A percentile compares a stretch with the other conserved stretches of the same genome.
Conservation (phyloP, 495 filamentous ascomycete species). For the Astrothelium subdiscretum region DNA sequence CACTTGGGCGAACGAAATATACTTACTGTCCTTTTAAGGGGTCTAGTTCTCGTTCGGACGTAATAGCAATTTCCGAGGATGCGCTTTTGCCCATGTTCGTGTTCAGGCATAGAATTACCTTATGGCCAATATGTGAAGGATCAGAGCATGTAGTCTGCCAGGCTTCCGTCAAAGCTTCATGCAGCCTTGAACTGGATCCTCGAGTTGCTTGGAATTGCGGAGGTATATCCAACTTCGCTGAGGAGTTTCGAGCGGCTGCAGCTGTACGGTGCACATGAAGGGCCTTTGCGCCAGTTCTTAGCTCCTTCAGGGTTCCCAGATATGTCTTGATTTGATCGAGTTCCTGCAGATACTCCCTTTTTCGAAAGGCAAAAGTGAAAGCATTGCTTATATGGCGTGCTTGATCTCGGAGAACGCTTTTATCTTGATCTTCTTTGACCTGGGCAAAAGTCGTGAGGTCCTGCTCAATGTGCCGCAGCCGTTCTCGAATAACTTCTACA, state of each 20-base stretch:
- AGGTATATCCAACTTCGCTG: not conserved
- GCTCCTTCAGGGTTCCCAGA: not conserved
- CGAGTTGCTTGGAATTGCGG: constrained; percentile 16
- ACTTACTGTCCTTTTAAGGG: too few relatives aligned
- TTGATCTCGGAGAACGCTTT: not conserved
- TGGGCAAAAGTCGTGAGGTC: too few relatives aligned
- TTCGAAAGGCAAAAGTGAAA: not conserved
- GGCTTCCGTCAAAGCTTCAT: constrained; percentile 25
- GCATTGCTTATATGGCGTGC: too few relatives aligned
- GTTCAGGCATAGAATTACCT: constrained; percentile 26
- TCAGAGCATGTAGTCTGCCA: constrained; percentile 17
- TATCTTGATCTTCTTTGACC: not conserved
- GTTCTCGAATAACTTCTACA: not conserved
- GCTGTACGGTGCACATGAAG: not conserved
- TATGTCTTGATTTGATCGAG: too few relatives aligned
- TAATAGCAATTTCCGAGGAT: constrained; percentile 12
- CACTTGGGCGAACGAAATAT: too few relatives aligned
- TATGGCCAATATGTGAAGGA: constrained; percentile 23
- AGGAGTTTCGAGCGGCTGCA: not conserved
- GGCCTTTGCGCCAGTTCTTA: not conserved
- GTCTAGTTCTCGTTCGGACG: too few relatives aligned
- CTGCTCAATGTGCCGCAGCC: not conserved
- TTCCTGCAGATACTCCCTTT: not conserved
- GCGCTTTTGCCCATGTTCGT: constrained; percentile 11
- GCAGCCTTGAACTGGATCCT: constrained; percentile 24